These are phyloP conservation scores for Venturia pyrina DNA, from an alignment of 2,329 filamentous ascomycete species.

Conservation along the genomic window DNA sequence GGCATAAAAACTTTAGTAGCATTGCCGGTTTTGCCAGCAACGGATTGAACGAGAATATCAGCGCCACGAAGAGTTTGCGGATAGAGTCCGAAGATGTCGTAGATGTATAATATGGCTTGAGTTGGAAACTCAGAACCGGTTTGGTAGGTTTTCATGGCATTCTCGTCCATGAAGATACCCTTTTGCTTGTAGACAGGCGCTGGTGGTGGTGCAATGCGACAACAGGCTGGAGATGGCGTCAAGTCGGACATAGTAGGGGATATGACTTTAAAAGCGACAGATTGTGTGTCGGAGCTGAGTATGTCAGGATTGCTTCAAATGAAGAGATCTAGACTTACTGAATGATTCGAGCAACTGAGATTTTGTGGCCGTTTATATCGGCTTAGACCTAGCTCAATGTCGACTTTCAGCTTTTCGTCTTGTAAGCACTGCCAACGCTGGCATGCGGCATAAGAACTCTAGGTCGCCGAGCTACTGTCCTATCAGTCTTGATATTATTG, in stretches of 20 bases:
- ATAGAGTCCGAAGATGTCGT: conserved; percentile 11
- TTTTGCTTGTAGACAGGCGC: neutral
- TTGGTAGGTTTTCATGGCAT: conserved; percentile 8
- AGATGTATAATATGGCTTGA: conserved; percentile 5
- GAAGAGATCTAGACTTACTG: neutral
- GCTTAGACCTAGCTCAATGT: neutral
- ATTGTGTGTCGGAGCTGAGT: too few species aligned
- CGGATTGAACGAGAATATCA: conserved; percentile 7
- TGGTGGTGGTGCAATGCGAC: neutral
- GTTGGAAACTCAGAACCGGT: conserved; percentile 1
- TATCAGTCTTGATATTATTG: too few species aligned
- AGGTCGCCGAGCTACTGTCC: too few species aligned
- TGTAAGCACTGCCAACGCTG: too few species aligned
- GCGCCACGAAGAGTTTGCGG: conserved; percentile 10
- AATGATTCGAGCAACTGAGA: neutral
- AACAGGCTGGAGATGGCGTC: conserved; percentile 1
- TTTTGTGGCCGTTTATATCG: neutral
- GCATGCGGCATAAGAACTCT: too few species aligned
- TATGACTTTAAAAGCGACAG: neutral
- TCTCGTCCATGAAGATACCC: neutral
- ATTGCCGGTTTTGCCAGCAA: neutral
- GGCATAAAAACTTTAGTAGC: conserved; percentile 7
- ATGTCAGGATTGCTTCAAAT: too few species aligned
- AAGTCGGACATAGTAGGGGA: neutral
- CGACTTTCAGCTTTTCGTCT: neutral